Conservation (phyloP, 2,329 filamentous ascomycete species). For the Chrysoporthe puriensis region DNA sequence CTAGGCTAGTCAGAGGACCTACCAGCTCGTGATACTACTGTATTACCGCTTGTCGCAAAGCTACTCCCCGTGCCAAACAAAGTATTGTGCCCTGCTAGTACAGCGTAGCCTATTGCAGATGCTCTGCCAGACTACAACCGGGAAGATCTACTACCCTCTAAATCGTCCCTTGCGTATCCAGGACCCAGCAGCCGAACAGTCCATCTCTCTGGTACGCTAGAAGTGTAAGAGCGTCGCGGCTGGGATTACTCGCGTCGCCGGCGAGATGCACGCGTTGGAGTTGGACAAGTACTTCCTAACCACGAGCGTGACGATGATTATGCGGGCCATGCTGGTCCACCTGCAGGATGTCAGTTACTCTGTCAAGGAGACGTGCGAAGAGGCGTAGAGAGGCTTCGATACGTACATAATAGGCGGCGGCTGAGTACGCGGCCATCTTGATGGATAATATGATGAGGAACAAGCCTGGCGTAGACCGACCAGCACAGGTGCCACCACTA, state of each 20-base stretch:
- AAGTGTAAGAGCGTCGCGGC: constrained; percentile 83
- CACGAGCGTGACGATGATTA: constrained; percentile 85
- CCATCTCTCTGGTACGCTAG: constrained; percentile 55
- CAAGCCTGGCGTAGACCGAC: constrained; percentile 11
- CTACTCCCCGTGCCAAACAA: too few relatives aligned
- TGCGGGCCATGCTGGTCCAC: constrained; percentile 93
- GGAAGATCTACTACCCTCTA: constrained; percentile 87
- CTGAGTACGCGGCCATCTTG: constrained; percentile 95
- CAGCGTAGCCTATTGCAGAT: constrained; percentile 90
- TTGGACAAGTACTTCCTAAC: constrained; percentile 83
- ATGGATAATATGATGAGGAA: constrained; percentile 56
- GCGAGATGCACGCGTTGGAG: constrained; percentile 71
- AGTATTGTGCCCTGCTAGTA: constrained; percentile 40
- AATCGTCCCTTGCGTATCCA: constrained; percentile 65
- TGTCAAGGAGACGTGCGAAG: constrained; percentile 69
- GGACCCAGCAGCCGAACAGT: constrained; percentile 52
- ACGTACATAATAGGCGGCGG: constrained; percentile 95
- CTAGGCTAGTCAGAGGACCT: too few relatives aligned
- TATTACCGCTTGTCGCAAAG: too few relatives aligned
- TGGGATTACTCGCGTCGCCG: constrained; percentile 83
- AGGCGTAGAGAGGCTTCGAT: constrained; percentile 79
- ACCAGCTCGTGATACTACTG: too few relatives aligned
- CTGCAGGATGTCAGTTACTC: constrained; percentile 89
- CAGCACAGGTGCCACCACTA: neutral
- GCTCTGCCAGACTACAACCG: constrained; percentile 90